Evolutionary conservation across 2,329 filamentous ascomycete genomes (phyloP), one percentile per base, ranked within the genome.

Genomic region (Ophioceras dolichostomum): DNA sequence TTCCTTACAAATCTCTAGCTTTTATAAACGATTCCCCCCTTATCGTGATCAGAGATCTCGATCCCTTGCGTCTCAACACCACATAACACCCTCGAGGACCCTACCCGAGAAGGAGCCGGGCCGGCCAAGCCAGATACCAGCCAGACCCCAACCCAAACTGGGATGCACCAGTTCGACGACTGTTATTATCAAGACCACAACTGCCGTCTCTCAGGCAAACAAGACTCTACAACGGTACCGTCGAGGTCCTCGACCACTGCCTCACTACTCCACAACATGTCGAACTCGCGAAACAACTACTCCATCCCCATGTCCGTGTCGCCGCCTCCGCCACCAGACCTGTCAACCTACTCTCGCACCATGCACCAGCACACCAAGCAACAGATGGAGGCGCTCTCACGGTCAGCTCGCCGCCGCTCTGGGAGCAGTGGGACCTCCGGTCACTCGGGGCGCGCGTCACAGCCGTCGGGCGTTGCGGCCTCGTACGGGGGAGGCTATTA

Each of bases 321-420:
- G 4, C 47, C 52, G 5, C 45, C 51, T 1, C 47, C 53, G 10
- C 52, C 53, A 4, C 33, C 45, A 13, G 49, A 56, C 34, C 34
- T 56, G 7, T 47, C 50, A 5, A 53, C 55, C 3, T 81, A 81
- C 47, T 60, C 74, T 12, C 67, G 66, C 41, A 70, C 64, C 39
- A 80, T 81, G 70, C 72, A 75, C 50, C 64, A 70, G 38, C 73
- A 80, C 58, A 80, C 76, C 43, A 76, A 75, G 61, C 62, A 67
- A 39, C 76, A 78, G 52, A 77, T 81, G 71, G 73, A 79, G 43
- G 62, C 62, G 7, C 64, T 65, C n/a, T 60, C 63, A 10, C 61
- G 64, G 4, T 62, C 64, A 10, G 62, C 67, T 2, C 51, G 55
- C 22, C 53, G 59, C 32, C 54, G 58, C n/a, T n/a, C n/a, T n/a